Conservation (phyloP, 2,329 filamentous ascomycete species). For the Aspergillus proliferans region DNA sequence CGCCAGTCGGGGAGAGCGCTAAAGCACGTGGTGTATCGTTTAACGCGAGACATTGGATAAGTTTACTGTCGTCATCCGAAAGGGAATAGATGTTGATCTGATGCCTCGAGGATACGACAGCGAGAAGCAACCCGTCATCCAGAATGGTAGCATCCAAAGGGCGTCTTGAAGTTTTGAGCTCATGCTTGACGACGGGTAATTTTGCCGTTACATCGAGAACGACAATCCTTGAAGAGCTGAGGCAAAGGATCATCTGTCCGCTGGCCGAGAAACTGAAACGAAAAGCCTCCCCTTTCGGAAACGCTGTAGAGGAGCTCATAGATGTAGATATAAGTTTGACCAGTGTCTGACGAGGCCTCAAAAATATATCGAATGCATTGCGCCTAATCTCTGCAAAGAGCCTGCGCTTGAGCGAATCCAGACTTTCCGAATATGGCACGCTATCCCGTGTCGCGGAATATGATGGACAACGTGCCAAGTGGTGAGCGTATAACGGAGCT, state of each 20-base stretch:
- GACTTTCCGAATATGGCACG: conserved; percentile 26
- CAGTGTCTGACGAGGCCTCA: conserved; percentile 63
- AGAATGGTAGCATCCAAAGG: conserved; percentile 72
- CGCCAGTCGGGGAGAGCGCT: conserved; percentile 72
- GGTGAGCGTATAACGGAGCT: conserved; percentile 40
- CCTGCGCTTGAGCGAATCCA: conserved; percentile 53
- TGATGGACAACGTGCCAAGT: conserved; percentile 40
- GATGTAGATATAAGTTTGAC: conserved; percentile 78
- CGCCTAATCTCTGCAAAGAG: conserved; percentile 68
- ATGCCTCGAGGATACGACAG: conserved; percentile 73
- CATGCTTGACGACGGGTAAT: conserved; percentile 60
- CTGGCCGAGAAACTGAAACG: conserved; percentile 73
- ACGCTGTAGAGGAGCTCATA: conserved; percentile 72
- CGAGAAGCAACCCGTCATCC: conserved; percentile 69
- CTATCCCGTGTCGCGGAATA: conserved; percentile 34
- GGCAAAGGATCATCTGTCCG: conserved; percentile 68
- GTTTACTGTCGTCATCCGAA: conserved; percentile 56
- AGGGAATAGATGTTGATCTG: conserved; percentile 83
- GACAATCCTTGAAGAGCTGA: conserved; percentile 80
- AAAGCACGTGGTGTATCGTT: conserved; percentile 74
- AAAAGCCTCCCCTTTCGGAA: conserved; percentile 77
- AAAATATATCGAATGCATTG: conserved; percentile 69
- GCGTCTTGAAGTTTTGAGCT: conserved; percentile 71
- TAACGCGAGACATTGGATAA: conserved; percentile 68
- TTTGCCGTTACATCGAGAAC: conserved; percentile 62